Percentiles rank a stretch among this genome's conserved stretches.
phyloP scores from a whole-genome alignment of 805 yeast genomes.

The Ogataea ramenticola region DNA sequence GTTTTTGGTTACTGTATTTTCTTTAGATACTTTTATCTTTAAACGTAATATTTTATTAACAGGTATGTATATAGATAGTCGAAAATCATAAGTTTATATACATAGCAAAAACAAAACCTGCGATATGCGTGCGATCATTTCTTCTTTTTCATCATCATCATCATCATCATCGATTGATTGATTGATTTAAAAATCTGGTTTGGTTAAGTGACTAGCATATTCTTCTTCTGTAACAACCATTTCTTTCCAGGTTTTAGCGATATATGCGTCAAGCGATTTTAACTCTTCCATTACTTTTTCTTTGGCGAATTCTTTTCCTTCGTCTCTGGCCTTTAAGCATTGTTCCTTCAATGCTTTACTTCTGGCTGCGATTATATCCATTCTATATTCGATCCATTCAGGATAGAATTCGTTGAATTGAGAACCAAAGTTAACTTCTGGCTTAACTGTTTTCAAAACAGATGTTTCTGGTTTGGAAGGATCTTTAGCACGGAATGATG shows the following conservation, averaged over 20 bases:
- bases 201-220: slow-evolving; percentile 9
- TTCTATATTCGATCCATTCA: slow-evolving; percentile 32
- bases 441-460: slow-evolving; percentile 35
- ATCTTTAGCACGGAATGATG: slow-evolving; percentile 34
- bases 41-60: no score
- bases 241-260: slow-evolving; percentile 24
- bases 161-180: no score
- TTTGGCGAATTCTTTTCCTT: slow-evolving; percentile 30
- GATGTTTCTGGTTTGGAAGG: slow-evolving; percentile 29
- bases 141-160: no score
- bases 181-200: neutral
- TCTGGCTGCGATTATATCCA: slow-evolving; percentile 25
- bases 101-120: no score
- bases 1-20: no score
- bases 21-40: no score
- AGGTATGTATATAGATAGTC: no score
- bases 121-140: no score
- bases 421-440: slow-evolving; percentile 29
- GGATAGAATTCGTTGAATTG: slow-evolving; percentile 32
- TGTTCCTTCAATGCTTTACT: slow-evolving; percentile 19
- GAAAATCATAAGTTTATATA: no score
- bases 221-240: slow-evolving; percentile 26
- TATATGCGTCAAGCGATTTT: slow-evolving; percentile 22
- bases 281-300: slow-evolving; percentile 25
- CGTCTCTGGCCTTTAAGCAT: slow-evolving; percentile 13